Evolutionary conservation across 306 rosid species (phyloP).

Genomic region (Dicorynia guianensis): DNA sequence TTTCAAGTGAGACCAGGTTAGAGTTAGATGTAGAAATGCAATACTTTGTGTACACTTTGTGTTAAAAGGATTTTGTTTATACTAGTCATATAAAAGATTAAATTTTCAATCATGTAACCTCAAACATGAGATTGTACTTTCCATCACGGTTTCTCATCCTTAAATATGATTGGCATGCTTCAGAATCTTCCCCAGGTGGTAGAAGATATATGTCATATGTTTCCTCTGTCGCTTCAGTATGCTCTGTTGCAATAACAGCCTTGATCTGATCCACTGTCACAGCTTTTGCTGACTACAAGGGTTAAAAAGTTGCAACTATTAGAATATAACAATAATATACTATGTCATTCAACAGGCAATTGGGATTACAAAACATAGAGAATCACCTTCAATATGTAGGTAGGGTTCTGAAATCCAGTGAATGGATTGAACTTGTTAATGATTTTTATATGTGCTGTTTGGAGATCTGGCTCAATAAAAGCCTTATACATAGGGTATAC

Average conservation of each 20-base stretch:
- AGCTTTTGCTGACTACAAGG: conserved; percentile 73
- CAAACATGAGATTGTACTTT: conserved; percentile 98
- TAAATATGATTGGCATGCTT: conserved; percentile 97
- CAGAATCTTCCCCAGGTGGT: conserved; percentile 99
- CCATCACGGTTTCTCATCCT: conserved; percentile 99
- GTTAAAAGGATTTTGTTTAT: too few species aligned
- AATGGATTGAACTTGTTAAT: conserved; percentile 95
- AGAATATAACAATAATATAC: conserved; percentile 12
- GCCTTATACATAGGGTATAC: conserved; percentile 99
- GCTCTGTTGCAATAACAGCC: conserved; percentile 72
- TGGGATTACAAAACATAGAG: conserved; percentile 19
- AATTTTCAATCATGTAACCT: conserved; percentile 62
- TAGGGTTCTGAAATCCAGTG: conserved; percentile 94
- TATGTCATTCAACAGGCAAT: background rate
- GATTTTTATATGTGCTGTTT: conserved; percentile 94
- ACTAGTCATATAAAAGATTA: conserved; percentile 9
- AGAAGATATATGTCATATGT: conserved; percentile 97
- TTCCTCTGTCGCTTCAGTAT: conserved; percentile 84
- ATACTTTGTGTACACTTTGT: too few species aligned
- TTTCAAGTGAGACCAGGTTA: too few species aligned
- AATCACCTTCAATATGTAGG: conserved; percentile 84
- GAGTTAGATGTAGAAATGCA: too few species aligned
- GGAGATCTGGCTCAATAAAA: conserved; percentile 98
- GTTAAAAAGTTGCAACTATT: conserved; percentile 32
- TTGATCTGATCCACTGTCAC: conserved; percentile 86